Percentiles rank a stretch among this genome's conserved stretches.
Evolutionary conservation across 1,284 basidiomycete genomes (phyloP).

Genomic region (Paramarasmius palmivorus): DNA sequence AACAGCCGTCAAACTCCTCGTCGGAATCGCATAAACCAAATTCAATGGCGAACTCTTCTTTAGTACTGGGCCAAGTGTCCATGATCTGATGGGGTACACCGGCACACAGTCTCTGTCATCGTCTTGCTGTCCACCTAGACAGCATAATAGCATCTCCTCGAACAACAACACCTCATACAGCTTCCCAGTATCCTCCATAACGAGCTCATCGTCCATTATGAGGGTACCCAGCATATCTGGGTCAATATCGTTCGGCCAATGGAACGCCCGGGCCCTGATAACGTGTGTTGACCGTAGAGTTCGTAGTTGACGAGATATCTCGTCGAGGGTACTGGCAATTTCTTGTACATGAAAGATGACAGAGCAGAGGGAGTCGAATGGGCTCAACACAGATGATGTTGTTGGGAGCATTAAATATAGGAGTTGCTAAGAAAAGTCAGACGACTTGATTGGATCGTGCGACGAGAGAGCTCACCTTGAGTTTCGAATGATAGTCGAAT

Average conservation of each 20-base stretch:
- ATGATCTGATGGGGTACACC: slow-evolving; percentile 32
- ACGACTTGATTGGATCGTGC: background rate
- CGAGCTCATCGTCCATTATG: slow-evolving; percentile 33
- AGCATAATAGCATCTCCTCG: slow-evolving; percentile 34
- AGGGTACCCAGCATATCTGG: slow-evolving; percentile 29
- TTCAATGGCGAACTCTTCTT: slow-evolving; percentile 25
- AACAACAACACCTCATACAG: slow-evolving; percentile 34
- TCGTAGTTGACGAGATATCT: slow-evolving; percentile 34
- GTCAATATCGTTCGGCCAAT: slow-evolving; percentile 25
- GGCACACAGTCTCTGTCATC: slow-evolving; percentile 9
- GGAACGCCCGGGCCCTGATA: slow-evolving; percentile 27
- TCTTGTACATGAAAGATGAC: slow-evolving; percentile 28
- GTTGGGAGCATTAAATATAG: slow-evolving; percentile 28
- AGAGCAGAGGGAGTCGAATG: slow-evolving; percentile 32
- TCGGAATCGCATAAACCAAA: slow-evolving; percentile 32
- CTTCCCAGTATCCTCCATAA: slow-evolving; percentile 22
- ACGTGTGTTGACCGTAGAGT: slow-evolving; percentile 27
- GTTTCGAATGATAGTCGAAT: slow-evolving; percentile 27
- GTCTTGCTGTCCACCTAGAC: slow-evolving; percentile 23
- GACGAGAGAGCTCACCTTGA: slow-evolving; percentile 24
- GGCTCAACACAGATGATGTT: slow-evolving; percentile 14
- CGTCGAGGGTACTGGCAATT: slow-evolving; percentile 31
- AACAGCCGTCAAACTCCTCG: slow-evolving; percentile 23
- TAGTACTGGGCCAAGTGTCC: slow-evolving; percentile 37
- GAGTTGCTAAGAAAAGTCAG: slow-evolving; percentile 23